phyloP scores from a whole-genome alignment of 2,329 filamentous ascomycete genomes.

The Fusarium albosuccineum region DNA sequence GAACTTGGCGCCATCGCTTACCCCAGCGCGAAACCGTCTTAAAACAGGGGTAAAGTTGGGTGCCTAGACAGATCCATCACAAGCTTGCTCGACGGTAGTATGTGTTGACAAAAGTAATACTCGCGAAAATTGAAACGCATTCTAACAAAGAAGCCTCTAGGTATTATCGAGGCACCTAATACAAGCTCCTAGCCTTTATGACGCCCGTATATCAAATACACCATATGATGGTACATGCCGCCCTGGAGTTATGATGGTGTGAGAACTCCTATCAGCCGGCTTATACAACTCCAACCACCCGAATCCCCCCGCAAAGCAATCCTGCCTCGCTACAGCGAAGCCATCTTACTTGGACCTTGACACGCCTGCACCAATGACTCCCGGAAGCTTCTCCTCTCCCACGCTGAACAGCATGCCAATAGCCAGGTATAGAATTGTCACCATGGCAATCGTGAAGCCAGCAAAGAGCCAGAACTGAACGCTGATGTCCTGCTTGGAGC shows the following conservation, averaged over 20 bases:
- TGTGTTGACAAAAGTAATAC: constrained; percentile 1
- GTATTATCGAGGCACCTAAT: constrained; percentile 39
- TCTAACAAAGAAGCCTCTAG: constrained; percentile 46
- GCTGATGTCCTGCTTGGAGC: constrained; percentile 92
- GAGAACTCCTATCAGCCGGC: constrained; percentile 34
- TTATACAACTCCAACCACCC: constrained; percentile 41
- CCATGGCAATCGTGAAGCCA: constrained; percentile 77
- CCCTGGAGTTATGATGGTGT: constrained; percentile 38
- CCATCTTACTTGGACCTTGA: constrained; percentile 72
- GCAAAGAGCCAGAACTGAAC: constrained; percentile 89
- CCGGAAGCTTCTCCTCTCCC: constrained; percentile 88
- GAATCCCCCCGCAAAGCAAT: constrained; percentile 21
- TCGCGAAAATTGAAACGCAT: constrained; percentile 39
- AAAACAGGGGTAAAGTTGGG: neutral
- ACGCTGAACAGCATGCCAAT: constrained; percentile 86
- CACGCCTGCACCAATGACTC: constrained; percentile 96
- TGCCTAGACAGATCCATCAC: neutral
- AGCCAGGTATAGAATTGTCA: constrained; percentile 76
- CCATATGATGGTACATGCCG: constrained; percentile 48
- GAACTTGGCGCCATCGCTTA: neutral
- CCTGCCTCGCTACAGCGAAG: neutral
- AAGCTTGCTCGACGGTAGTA: neutral
- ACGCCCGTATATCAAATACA: constrained; percentile 50
- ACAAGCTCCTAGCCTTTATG: constrained; percentile 48
- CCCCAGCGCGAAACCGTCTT: neutral